A percentile compares a stretch with the other conserved stretches of the same genome.
Conservation (phyloP, 352 stramenopile species). For the Pythium guiyangense region DNA sequence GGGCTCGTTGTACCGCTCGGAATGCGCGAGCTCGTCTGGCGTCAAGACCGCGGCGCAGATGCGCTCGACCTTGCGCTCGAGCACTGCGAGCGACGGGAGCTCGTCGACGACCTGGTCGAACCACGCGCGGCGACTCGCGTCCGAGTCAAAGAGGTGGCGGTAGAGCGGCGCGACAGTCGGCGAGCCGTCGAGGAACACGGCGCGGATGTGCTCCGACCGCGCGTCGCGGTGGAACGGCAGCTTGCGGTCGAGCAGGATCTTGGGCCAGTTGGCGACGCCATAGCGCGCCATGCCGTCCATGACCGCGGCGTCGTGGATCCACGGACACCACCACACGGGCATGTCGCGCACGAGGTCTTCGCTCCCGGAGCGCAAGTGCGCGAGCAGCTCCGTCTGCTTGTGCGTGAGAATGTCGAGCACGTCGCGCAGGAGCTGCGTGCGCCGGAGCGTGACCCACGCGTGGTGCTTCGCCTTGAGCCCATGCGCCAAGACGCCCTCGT, state of each 20-base stretch:
- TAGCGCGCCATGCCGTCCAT: conserved; percentile 80
- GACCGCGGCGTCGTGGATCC: conserved; percentile 77
- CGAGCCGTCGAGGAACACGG: conserved; percentile 67
- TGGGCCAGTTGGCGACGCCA: conserved; percentile 67
- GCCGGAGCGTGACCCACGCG: conserved; percentile 77
- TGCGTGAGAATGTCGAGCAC: conserved; percentile 56
- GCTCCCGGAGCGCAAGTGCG: conserved; percentile 55
- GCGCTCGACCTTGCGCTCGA: conserved; percentile 71
- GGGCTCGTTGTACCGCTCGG: conserved; percentile 40
- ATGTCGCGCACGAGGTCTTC: conserved; percentile 61
- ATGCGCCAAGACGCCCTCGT: conserved; percentile 78
- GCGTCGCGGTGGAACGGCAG: conserved; percentile 72
- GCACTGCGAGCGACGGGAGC: conserved; percentile 63
- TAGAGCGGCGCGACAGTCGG: conserved; percentile 50
- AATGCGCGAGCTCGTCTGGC: neutral
- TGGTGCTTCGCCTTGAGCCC: conserved; percentile 83
- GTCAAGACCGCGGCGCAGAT: conserved; percentile 44
- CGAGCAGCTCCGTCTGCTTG: conserved; percentile 30
- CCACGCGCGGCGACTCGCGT: conserved; percentile 44
- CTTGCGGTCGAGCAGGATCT: conserved; percentile 62
- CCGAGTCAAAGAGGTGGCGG: conserved; percentile 52
- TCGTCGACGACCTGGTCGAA: conserved; percentile 61
- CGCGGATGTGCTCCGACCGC: conserved; percentile 62
- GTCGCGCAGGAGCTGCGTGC: conserved; percentile 68
- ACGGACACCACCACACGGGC: conserved; percentile 88